phyloP scores from a whole-genome alignment of 495 filamentous ascomycete genomes.

The Daldinia concentrica region DNA sequence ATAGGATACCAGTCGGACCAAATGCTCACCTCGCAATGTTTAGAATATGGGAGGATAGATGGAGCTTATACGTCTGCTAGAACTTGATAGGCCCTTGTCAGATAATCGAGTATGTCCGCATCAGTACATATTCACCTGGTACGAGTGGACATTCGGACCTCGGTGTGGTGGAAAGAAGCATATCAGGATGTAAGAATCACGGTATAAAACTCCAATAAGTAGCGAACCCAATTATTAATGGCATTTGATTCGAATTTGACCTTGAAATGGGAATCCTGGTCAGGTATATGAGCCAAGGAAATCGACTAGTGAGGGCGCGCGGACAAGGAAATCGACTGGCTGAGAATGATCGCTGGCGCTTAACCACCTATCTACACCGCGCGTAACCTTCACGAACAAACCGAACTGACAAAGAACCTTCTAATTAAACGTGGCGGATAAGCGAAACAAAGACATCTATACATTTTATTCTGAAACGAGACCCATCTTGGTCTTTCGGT shows the following conservation, averaged over 20 bases:
- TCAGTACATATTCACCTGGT: not conserved
- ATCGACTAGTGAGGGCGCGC: conserved; percentile 27
- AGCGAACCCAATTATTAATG: conserved; percentile 2
- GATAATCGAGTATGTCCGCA: not conserved
- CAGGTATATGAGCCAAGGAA: conserved; percentile 25
- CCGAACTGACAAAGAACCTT: conserved; percentile 35
- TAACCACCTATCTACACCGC: conserved; percentile 36
- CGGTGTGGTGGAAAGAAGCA: conserved; percentile 1
- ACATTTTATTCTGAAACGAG: conserved; percentile 41
- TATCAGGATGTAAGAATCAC: not conserved
- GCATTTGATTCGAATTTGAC: conserved; percentile 5
- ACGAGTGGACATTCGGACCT: not conserved
- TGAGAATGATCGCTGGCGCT: conserved; percentile 37
- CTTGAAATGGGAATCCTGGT: conserved; percentile 17
- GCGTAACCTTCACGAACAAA: conserved; percentile 39
- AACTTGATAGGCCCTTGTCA: not conserved
- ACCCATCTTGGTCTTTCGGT: conserved; percentile 18
- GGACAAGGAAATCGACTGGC: conserved; percentile 35
- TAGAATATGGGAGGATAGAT: not conserved
- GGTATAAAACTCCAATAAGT: conserved; percentile 8
- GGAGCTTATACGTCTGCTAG: not conserved
- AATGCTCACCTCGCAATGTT: not conserved
- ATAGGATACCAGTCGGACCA: not conserved
- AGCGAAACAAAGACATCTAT: conserved; percentile 38
- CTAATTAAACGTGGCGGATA: conserved; percentile 19